phyloP scores from a whole-genome alignment of 2,329 filamentous ascomycete species.

The Rutstroemia sp. region DNA sequence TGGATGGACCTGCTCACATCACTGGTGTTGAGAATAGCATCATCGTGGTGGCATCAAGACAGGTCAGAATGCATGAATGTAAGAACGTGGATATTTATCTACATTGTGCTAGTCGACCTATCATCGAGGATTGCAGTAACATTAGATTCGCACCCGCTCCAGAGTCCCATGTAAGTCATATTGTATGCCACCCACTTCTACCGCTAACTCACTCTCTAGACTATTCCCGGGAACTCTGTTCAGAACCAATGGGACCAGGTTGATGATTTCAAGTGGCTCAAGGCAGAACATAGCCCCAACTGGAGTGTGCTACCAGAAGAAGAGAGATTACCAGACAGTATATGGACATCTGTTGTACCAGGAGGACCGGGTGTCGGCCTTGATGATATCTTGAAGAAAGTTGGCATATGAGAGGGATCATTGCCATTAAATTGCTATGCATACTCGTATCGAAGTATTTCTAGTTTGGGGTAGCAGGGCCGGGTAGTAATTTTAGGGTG shows the following conservation, averaged over 20 bases:
- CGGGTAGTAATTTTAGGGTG: too few species aligned
- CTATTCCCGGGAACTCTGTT: constrained; percentile 21
- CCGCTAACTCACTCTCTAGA: constrained; percentile 16
- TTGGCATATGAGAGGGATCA: constrained; percentile 30
- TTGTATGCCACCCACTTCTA: neutral
- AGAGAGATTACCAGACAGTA: constrained; percentile 49
- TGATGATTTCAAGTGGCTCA: constrained; percentile 97
- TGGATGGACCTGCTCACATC: constrained; percentile 75
- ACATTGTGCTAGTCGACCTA: constrained; percentile 73
- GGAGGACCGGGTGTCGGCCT: constrained; percentile 55
- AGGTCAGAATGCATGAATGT: constrained; percentile 90
- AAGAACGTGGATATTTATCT: constrained; percentile 76
- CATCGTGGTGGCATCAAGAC: constrained; percentile 73
- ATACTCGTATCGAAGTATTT: neutral
- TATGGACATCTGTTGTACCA: constrained; percentile 64
- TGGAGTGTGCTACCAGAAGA: constrained; percentile 64
- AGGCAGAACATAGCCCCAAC: constrained; percentile 77
- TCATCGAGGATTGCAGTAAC: constrained; percentile 80
- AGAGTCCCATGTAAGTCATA: constrained; percentile 52
- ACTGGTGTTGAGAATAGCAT: constrained; percentile 66
- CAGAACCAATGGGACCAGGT: constrained; percentile 81
- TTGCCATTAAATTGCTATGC: neutral
- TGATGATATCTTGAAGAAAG: constrained; percentile 55
- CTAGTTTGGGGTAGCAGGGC: too few species aligned
- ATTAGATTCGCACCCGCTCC: constrained; percentile 78